phyloP scores from a whole-genome alignment of 164 flowering plant species.

The Kalanchoe fedtschenkoi region DNA sequence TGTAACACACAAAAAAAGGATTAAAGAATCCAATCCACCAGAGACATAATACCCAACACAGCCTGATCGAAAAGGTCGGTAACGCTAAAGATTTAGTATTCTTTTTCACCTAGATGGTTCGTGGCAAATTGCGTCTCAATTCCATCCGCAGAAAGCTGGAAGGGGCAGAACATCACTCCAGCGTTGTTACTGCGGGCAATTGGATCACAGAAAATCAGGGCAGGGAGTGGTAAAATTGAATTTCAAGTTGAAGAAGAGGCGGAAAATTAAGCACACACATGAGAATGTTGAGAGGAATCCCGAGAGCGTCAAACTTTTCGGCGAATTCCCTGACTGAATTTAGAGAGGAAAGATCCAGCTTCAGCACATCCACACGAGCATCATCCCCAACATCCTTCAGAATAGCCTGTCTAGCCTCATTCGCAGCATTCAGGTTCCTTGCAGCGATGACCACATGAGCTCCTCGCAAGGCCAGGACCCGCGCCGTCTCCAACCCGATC shows the following conservation, averaged over 20 bases:
- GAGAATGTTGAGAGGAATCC: slow-evolving; percentile 76
- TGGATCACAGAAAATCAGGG: no score
- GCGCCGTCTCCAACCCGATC: slow-evolving; percentile 83
- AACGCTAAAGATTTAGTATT: no score
- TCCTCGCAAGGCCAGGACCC: slow-evolving; percentile 69
- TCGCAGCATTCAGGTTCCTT: slow-evolving; percentile 72
- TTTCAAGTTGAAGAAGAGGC: slow-evolving; percentile 4
- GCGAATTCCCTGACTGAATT: slow-evolving; percentile 58
- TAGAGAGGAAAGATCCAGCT: slow-evolving; percentile 73
- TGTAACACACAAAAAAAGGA: slow-evolving; percentile 14
- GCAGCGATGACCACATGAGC: slow-evolving; percentile 82
- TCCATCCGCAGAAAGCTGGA: slow-evolving; percentile 72
- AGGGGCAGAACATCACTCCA: slow-evolving; percentile 93
- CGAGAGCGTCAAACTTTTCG: slow-evolving; percentile 45
- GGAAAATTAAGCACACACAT: no score
- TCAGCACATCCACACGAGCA: slow-evolving; percentile 51
- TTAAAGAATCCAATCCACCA: not conserved
- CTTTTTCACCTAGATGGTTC: slow-evolving; percentile 88
- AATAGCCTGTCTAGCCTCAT: slow-evolving; percentile 50
- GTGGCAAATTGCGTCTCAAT: slow-evolving; percentile 88
- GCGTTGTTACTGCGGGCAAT: slow-evolving; percentile 88
- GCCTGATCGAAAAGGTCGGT: not conserved
- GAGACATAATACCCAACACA: not conserved
- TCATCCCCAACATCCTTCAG: slow-evolving; percentile 30
- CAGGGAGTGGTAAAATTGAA: not conserved